These are phyloP conservation scores for Rhododendron kiyosumense DNA, from an alignment of 148 eudicot species.

Conservation along the genomic window DNA sequence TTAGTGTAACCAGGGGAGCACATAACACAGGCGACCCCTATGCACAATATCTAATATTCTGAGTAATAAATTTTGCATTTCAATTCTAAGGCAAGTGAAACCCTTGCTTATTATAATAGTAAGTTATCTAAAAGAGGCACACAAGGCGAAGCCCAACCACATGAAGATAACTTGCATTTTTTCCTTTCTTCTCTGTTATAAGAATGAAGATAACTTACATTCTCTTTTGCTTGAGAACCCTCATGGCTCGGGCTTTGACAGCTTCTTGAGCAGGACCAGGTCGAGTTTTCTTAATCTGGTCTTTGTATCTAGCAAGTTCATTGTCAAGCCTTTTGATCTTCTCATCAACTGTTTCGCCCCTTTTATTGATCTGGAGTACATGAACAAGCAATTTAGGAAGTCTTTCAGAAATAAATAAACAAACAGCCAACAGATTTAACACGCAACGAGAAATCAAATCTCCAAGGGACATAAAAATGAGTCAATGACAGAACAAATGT, in stretches of 20 bases:
- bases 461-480: background rate
- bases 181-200: background rate
- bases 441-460: background rate
- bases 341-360: constrained; percentile 90
- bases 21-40: background rate
- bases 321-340: constrained; percentile 89
- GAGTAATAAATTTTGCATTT: background rate
- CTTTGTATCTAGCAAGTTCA: constrained; percentile 82
- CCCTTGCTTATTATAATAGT: background rate
- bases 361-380: constrained; percentile 62
- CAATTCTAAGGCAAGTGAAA: background rate
- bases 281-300: constrained; percentile 90
- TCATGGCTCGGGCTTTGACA: constrained; percentile 92
- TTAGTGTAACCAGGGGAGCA: background rate
- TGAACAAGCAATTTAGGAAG: background rate
- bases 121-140: background rate
- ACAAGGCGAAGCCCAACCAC: background rate
- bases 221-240: constrained; percentile 89
- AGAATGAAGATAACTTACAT: constrained; percentile 49
- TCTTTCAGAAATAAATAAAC: background rate
- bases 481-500: background rate
- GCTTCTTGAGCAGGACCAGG: constrained; percentile 99
- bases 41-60: background rate
- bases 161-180: constrained; percentile 42
- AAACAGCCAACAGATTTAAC: background rate